A percentile compares a stretch with the other conserved stretches of the same genome.
phyloP scores from a whole-genome alignment of 2,329 filamentous ascomycete species.

The Blastomyces parvus region DNA sequence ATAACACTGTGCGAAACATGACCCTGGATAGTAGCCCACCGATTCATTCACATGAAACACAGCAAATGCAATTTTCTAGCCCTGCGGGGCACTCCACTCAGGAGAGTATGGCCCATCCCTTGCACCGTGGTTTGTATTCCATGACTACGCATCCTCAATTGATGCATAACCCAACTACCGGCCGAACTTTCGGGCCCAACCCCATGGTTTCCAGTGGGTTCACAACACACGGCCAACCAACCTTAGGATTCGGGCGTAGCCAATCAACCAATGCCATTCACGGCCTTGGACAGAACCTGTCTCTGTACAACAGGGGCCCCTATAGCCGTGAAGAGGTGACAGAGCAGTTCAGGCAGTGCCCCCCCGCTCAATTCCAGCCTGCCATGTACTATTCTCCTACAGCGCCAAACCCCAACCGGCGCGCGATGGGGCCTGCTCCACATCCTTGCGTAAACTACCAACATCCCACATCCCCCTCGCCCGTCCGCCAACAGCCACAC shows the following conservation, averaged over 20 bases:
- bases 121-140: background rate
- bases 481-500: background rate
- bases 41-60: background rate
- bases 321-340: background rate
- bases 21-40: conserved; percentile 1
- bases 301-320: background rate
- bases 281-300: background rate
- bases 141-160: background rate
- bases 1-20: conserved; percentile 5
- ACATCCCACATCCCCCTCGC: background rate
- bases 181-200: background rate
- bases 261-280: conserved; percentile 5
- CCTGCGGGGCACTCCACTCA: background rate
- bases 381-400: background rate
- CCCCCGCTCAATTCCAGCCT: background rate
- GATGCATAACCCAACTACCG: background rate
- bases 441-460: background rate
- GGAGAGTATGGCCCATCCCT: background rate
- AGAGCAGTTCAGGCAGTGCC: background rate
- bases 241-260: background rate
- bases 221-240: background rate
- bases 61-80: background rate
- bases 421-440: background rate
- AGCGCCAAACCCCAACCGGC: background rate
- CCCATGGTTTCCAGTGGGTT: background rate